Percentiles rank a stretch among this genome's conserved stretches.
These are phyloP conservation scores for Coemansia pectinata DNA, from an alignment of 192 early-diverging fungal species.

Conservation along the genomic window DNA sequence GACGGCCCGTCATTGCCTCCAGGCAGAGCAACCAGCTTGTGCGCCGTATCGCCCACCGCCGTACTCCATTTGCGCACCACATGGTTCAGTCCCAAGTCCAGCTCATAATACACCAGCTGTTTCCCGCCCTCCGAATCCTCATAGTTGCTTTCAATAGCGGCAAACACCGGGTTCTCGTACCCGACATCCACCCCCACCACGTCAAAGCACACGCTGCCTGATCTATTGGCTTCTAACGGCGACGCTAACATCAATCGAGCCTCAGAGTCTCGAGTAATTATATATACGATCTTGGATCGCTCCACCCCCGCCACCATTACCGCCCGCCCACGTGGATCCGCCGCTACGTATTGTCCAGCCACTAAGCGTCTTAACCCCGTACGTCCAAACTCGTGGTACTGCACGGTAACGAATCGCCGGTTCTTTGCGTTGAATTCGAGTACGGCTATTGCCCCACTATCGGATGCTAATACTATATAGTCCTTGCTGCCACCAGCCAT, in stretches of 20 bases:
- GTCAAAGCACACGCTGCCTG: slow-evolving; percentile 74
- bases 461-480: slow-evolving; percentile 86
- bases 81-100: slow-evolving; percentile 98
- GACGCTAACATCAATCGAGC: slow-evolving; percentile 87
- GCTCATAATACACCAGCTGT: slow-evolving; percentile 93
- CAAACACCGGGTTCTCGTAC: slow-evolving; percentile 98
- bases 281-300: slow-evolving; percentile 95
- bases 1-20: slow-evolving; percentile 90
- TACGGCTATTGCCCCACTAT: slow-evolving; percentile 87
- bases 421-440: slow-evolving; percentile 81
- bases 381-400: slow-evolving; percentile 94
- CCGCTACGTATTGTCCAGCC: slow-evolving; percentile 93
- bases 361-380: slow-evolving; percentile 86
- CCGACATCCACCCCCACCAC: slow-evolving; percentile 94
- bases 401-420: slow-evolving; percentile 77
- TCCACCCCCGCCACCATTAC: slow-evolving; percentile 95
- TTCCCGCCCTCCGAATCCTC: slow-evolving; percentile 78
- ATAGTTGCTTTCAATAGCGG: slow-evolving; percentile 86
- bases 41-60: slow-evolving; percentile 69
- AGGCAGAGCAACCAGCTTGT: slow-evolving; percentile 78
- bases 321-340: slow-evolving; percentile 95
- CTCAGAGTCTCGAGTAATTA: slow-evolving; percentile 89
- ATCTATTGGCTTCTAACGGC: slow-evolving; percentile 91
- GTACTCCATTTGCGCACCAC: slow-evolving; percentile 96
- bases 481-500: slow-evolving; percentile 90